Conservation (phyloP, 139 green algal genomes). For the Astrephomene gubernaculifera region DNA sequence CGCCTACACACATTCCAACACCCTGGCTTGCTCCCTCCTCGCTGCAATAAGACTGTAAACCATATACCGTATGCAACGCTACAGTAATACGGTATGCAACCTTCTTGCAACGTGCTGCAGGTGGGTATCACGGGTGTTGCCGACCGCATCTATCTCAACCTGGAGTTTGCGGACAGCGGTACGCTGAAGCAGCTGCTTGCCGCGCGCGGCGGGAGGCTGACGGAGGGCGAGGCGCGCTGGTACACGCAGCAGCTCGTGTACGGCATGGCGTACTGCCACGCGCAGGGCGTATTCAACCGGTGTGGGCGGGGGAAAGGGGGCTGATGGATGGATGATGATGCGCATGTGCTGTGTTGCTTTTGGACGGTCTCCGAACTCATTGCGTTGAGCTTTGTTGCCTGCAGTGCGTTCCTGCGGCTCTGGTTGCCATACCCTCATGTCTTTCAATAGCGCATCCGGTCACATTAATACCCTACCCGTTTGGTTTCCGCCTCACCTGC, state of each 20-base stretch:
- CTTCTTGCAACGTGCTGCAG: no score
- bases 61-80: no score
- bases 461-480: background rate
- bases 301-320: background rate
- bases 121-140: conserved; percentile 29
- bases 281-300: conserved; percentile 77
- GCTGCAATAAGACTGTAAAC: no score
- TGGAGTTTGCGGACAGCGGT: conserved; percentile 50
- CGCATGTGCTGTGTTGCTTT: background rate
- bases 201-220: conserved; percentile 63
- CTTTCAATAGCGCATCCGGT: no score
- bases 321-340: background rate
- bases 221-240: conserved; percentile 88
- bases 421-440: no score
- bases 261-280: conserved; percentile 88
- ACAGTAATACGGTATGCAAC: no score
- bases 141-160: conserved; percentile 15
- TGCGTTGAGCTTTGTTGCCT: no score
- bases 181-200: conserved; percentile 19
- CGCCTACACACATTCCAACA: no score
- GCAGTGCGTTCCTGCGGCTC: no score
- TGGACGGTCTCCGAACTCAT: no score
- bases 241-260: conserved; percentile 94
- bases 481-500: background rate
- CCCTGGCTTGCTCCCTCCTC: no score